Conservation (phyloP, 2,329 filamentous ascomycete genomes). For the Lachnellula suecica region DNA sequence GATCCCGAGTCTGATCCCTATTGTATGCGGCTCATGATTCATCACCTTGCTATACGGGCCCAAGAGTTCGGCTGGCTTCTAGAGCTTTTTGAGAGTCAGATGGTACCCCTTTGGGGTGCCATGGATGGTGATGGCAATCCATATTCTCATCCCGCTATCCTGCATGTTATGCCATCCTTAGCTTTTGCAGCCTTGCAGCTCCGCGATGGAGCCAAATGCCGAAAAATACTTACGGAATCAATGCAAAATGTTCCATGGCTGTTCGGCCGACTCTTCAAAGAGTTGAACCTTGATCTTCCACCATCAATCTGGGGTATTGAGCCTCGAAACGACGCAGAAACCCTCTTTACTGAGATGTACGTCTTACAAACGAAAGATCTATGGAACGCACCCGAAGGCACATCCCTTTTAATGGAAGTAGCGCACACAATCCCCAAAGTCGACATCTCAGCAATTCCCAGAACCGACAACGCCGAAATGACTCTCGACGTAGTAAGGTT, state of each 20-base stretch:
- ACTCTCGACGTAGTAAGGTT: constrained; percentile 32
- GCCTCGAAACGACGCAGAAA: constrained; percentile 51
- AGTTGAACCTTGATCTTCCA: constrained; percentile 76
- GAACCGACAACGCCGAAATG: constrained; percentile 24
- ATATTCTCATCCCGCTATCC: constrained; percentile 40
- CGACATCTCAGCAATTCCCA: constrained; percentile 11
- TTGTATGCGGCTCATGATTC: constrained; percentile 75
- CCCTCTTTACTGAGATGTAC: constrained; percentile 63
- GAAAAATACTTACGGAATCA: constrained; percentile 62
- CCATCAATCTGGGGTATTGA: constrained; percentile 79
- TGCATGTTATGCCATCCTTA: constrained; percentile 74
- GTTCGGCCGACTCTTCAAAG: constrained; percentile 76
- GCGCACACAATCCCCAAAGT: constrained; percentile 43
- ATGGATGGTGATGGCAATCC: neutral
- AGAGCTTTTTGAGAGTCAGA: constrained; percentile 57
- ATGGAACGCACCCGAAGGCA: constrained; percentile 70
- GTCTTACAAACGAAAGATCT: constrained; percentile 66
- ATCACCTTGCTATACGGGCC: constrained; percentile 80
- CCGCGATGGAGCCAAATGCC: constrained; percentile 64
- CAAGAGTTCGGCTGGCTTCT: constrained; percentile 75
- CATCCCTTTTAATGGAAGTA: constrained; percentile 61
- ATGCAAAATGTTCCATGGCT: constrained; percentile 82
- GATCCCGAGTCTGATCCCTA: constrained; percentile 77
- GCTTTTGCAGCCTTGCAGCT: constrained; percentile 74
- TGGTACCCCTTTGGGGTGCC: constrained; percentile 38